phyloP scores from a whole-genome alignment of 1,139 yeast genomes.

The Yamadazyma diospyri region DNA sequence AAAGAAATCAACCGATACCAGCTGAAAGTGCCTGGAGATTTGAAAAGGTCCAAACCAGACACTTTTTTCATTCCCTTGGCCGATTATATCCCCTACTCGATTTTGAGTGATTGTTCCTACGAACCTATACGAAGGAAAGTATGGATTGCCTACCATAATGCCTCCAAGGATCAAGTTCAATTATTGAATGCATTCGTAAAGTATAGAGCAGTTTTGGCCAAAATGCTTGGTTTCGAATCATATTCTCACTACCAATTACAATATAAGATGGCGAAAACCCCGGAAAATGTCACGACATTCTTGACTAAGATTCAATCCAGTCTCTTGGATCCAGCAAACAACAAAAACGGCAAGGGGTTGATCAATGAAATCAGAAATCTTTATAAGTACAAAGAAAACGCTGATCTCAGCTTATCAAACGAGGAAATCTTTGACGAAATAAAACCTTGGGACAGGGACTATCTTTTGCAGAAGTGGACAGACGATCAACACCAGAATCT shows the following conservation, averaged over 20 bases:
- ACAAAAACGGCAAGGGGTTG: slow-evolving; percentile 47
- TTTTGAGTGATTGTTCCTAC: slow-evolving; percentile 57
- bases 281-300: slow-evolving; percentile 72
- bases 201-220: slow-evolving; percentile 69
- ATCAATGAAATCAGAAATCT: slow-evolving; percentile 52
- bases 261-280: slow-evolving; percentile 87
- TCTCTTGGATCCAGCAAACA: slow-evolving; percentile 11
- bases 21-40: slow-evolving; percentile 16
- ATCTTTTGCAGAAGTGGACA: slow-evolving; percentile 31
- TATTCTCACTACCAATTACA: slow-evolving; percentile 79
- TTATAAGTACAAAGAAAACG: slow-evolving; percentile 32
- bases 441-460: slow-evolving; percentile 93
- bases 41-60: slow-evolving; percentile 9
- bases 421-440: slow-evolving; percentile 45
- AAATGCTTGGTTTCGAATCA: slow-evolving; percentile 66
- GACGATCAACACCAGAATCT: slow-evolving; percentile 9
- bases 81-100: slow-evolving; percentile 64
- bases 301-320: slow-evolving; percentile 53
- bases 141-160: slow-evolving; percentile 72
- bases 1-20: slow-evolving; percentile 28
- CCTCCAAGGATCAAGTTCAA: slow-evolving; percentile 55
- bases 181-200: slow-evolving; percentile 58
- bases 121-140: slow-evolving; percentile 59
- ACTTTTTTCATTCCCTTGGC: slow-evolving; percentile 52
- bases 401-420: slow-evolving; percentile 19